Percentiles rank a stretch among this genome's conserved stretches.
Evolutionary conservation across 2,329 filamentous ascomycete genomes (phyloP).

Genomic region (Pseudocercospora fijiensis): DNA sequence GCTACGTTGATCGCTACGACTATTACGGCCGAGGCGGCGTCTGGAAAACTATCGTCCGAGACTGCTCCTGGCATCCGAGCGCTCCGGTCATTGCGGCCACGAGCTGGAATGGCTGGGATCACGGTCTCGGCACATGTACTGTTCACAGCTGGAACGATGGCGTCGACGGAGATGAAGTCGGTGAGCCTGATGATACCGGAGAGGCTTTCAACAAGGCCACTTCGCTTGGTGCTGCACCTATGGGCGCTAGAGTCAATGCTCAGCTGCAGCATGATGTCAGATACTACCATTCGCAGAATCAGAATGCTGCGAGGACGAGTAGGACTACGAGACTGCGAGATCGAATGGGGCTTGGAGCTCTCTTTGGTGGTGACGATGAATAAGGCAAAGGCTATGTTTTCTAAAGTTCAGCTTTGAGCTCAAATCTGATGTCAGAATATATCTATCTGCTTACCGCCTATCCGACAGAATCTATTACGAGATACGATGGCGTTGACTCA

Average conservation of each 20-base stretch:
- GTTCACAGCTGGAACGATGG: slow-evolving; percentile 75
- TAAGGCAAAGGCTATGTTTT: too few species aligned
- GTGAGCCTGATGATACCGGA: slow-evolving; percentile 31
- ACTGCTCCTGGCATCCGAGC: slow-evolving; percentile 87
- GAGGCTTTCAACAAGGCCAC: slow-evolving; percentile 36
- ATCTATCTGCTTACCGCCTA: too few species aligned
- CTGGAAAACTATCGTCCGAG: slow-evolving; percentile 79
- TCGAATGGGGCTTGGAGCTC: slow-evolving; percentile 30
- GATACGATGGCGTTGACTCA: neutral
- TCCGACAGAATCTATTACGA: neutral
- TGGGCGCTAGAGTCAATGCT: slow-evolving; percentile 62
- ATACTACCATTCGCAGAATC: slow-evolving; percentile 39
- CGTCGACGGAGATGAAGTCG: slow-evolving; percentile 59
- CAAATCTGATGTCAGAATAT: too few species aligned
- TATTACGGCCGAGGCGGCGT: slow-evolving; percentile 55
- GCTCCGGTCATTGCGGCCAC: slow-evolving; percentile 84
- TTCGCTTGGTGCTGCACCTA: slow-evolving; percentile 37
- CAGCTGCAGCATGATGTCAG: slow-evolving; percentile 53
- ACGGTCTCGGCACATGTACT: slow-evolving; percentile 71
- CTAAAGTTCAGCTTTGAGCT: too few species aligned
- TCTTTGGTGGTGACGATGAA: slow-evolving; percentile 31
- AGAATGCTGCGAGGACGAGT: neutral
- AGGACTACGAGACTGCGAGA: slow-evolving; percentile 27
- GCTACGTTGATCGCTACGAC: slow-evolving; percentile 57
- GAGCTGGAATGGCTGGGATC: slow-evolving; percentile 75